phyloP scores from a whole-genome alignment of 352 stramenopile genomes.

The Pythium oligandrum region DNA sequence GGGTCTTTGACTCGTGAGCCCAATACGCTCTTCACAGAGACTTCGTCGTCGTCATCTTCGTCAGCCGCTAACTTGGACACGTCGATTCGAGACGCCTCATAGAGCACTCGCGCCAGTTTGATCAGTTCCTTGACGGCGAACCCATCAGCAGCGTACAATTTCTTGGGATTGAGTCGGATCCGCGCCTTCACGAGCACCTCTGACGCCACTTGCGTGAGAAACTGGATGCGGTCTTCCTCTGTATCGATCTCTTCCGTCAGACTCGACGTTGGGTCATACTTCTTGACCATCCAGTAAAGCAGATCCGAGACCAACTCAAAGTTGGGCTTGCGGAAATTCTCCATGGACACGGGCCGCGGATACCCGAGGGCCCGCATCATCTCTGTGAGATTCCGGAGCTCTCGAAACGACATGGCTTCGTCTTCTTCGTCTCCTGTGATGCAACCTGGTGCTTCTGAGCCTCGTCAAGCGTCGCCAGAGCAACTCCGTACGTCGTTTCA shows the following conservation, averaged over 20 bases:
- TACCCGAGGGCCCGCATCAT: constrained; percentile 95
- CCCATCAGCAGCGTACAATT: constrained; percentile 94
- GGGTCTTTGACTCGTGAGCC: constrained; percentile 82
- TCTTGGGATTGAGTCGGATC: constrained; percentile 93
- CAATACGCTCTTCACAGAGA: constrained; percentile 66
- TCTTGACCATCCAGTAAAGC: constrained; percentile 97
- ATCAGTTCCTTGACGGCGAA: constrained; percentile 93
- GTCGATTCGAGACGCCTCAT: constrained; percentile 82
- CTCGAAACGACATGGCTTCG: constrained; percentile 72
- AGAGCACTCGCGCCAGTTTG: constrained; percentile 92
- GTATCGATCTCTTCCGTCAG: constrained; percentile 93
- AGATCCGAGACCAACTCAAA: constrained; percentile 95
- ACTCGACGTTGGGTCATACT: constrained; percentile 81
- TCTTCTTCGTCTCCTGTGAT: too few relatives aligned
- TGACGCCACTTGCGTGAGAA: constrained; percentile 84
- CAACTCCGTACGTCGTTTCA: constrained; percentile 16
- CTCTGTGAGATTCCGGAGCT: constrained; percentile 92
- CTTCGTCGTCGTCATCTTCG: constrained; percentile 71
- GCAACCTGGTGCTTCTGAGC: neutral
- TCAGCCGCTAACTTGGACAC: constrained; percentile 48
- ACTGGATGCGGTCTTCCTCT: constrained; percentile 93
- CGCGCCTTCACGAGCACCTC: constrained; percentile 88
- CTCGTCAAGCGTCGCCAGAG: constrained; percentile 1
- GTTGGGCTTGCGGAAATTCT: constrained; percentile 96
- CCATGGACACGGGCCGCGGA: constrained; percentile 84